Base-by-base conservation (phyloP, 2,329 filamentous ascomycete genomes). In the Fusarium sp. region DNA sequence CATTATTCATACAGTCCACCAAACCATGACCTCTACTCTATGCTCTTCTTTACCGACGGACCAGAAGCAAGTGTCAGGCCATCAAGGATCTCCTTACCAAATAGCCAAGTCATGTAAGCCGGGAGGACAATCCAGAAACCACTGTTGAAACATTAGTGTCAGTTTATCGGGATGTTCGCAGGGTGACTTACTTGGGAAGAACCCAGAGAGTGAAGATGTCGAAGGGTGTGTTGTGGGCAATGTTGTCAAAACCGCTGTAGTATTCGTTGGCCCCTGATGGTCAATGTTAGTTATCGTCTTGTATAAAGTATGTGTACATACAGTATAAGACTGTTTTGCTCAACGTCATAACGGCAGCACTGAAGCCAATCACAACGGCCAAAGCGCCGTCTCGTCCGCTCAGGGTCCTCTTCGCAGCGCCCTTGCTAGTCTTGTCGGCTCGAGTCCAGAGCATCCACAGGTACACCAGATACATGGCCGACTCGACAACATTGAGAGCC, bases 401-500 rank as follows among this genome's bases (percentile, higher is more conserved):
- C 5, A 87, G 60, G 4, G 74, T 75, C 63, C 71, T 78, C 65
- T 70, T 75, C 13, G 59, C 70, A 14, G 67, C 70, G 8, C 40
- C 73, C n/a, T 68, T 70, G 6, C n/a, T 30, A 3, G 39, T 30
- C 23, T 54, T 49, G 2, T 62, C 51, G n/a, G 63, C 50, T 33
- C 63, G 46, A 39, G 71, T 53, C 62, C 69, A 74, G 75, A 81
- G 83, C 14, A 78, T 54, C 60, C 66, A 77, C 43, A 82, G 73
- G 88, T 95, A 78, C 80, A 82, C 56, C 80, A 78, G 32, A 75
- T 94, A 95, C 73, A 89, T 83, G 33, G 81, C 57, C 4, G 87
- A 88, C 83, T 96, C 92, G 54, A 92, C 71, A 8, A 87, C 77
- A 75, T 95, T 96, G 68, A 94, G 76, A 8, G 82, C 72, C 27